Conservation (phyloP, 306 rosid species). For the Quercus glauca region DNA sequence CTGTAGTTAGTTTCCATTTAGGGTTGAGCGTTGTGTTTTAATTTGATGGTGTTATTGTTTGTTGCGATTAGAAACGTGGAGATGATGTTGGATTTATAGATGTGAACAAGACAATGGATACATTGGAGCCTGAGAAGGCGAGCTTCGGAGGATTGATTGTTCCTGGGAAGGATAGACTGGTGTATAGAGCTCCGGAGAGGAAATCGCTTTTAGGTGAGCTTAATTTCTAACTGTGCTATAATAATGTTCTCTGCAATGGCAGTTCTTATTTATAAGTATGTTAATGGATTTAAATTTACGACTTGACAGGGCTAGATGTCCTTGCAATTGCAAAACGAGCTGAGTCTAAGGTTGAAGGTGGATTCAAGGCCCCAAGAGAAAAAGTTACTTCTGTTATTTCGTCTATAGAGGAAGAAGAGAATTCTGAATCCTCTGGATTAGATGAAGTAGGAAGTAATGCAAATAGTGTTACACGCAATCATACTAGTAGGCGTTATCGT, state of each 20-base stretch:
- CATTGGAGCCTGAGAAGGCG: slow-evolving; percentile 62
- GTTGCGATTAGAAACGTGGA: slow-evolving; percentile 41
- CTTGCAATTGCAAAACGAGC: slow-evolving; percentile 77
- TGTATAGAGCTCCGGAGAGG: slow-evolving; percentile 61
- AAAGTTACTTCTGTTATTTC: slow-evolving; percentile 59
- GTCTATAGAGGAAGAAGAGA: slow-evolving; percentile 68
- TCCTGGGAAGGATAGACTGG: slow-evolving; percentile 78
- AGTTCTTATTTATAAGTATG: not conserved
- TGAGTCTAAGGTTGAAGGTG: slow-evolving; percentile 47
- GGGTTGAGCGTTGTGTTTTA: not conserved
- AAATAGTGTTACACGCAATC: slow-evolving; percentile 16
- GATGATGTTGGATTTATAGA: slow-evolving; percentile 44
- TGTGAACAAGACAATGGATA: slow-evolving; percentile 45
- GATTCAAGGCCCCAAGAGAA: slow-evolving; percentile 78
- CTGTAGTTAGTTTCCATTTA: not conserved
- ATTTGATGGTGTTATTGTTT: slow-evolving; percentile 5
- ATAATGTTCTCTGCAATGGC: not conserved
- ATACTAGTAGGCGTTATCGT: slow-evolving; percentile 59
- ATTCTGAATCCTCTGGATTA: slow-evolving; percentile 32
- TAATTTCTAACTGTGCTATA: not conserved
- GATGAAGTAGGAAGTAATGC: slow-evolving; percentile 43
- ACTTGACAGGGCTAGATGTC: slow-evolving; percentile 72
- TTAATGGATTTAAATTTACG: not conserved
- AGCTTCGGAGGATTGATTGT: slow-evolving; percentile 58
- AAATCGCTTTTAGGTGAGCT: slow-evolving; percentile 69